Percentiles rank a stretch among this genome's conserved stretches.
Evolutionary conservation across 108 stramenopile genomes (phyloP).

Genomic region (Heterococcus sp.): DNA sequence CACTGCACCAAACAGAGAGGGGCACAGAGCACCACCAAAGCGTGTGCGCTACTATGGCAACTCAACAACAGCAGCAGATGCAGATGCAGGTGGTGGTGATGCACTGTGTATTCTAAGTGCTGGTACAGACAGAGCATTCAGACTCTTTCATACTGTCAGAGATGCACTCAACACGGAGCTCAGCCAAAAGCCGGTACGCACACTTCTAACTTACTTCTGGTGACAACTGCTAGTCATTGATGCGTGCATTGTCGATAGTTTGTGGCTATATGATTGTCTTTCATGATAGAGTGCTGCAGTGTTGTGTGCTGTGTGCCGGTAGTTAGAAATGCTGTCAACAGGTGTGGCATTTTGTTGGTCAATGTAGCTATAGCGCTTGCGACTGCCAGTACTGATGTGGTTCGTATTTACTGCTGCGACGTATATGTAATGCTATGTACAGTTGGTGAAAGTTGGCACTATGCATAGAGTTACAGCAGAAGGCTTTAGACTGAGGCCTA

Average conservation of each 20-base stretch:
- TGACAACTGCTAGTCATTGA: neutral
- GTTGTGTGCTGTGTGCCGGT: neutral
- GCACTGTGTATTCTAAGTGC: conserved; percentile 41
- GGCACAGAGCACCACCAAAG: conserved; percentile 23
- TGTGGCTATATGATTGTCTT: neutral
- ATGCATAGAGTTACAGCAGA: too few species aligned
- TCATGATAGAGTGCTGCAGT: neutral
- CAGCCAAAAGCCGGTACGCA: conserved; percentile 33
- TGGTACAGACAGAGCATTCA: conserved; percentile 47
- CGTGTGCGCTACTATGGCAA: conserved; percentile 51
- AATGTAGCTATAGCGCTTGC: too few species aligned
- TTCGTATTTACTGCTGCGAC: too few species aligned
- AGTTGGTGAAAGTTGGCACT: too few species aligned
- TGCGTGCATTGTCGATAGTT: neutral
- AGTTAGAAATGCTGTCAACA: neutral
- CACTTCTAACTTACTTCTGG: neutral
- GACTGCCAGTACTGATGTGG: too few species aligned
- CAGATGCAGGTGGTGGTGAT: conserved; percentile 46
- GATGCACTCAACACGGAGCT: conserved; percentile 54
- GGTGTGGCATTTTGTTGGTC: too few species aligned
- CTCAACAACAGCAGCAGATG: conserved; percentile 46
- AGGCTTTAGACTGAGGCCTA: too few species aligned
- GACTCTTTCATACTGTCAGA: conserved; percentile 53
- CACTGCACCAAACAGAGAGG: conserved; percentile 4
- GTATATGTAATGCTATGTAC: too few species aligned